Conservation (phyloP, 2,329 filamentous ascomycete species). For the Arthrobotrys pseudoclavata region DNA sequence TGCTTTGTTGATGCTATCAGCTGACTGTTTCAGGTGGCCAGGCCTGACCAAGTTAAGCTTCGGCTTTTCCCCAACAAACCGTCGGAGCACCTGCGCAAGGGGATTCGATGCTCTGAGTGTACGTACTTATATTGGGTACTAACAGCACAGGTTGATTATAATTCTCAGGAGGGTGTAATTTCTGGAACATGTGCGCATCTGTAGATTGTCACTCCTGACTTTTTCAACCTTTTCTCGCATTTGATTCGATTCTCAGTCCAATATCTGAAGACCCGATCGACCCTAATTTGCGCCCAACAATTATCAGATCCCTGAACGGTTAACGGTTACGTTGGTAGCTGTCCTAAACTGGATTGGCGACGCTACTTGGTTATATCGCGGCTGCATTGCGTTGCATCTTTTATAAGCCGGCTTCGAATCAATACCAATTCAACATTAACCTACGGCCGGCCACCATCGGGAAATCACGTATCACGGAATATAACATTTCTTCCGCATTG, state of each 20-base stretch:
- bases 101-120: not conserved
- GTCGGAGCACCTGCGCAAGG: constrained; percentile 11
- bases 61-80: constrained; percentile 46
- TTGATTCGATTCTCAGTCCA: not conserved
- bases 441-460: constrained; percentile 23
- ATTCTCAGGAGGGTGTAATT: not conserved
- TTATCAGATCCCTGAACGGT: constrained; percentile 11
- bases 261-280: constrained; percentile 1
- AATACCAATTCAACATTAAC: not conserved
- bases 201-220: not conserved
- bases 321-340: not conserved
- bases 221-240: not conserved
- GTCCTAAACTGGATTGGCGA: not conserved
- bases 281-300: constrained; percentile 12
- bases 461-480: constrained; percentile 39
- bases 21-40: constrained; percentile 45
- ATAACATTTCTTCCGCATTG: constrained; percentile 17
- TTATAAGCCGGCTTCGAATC: not conserved
- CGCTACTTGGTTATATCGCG: not conserved
- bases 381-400: constrained; percentile 15
- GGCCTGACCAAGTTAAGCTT: constrained; percentile 26
- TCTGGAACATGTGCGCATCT: not conserved
- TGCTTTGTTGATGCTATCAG: constrained; percentile 33
- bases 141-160: not conserved
- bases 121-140: constrained; percentile 1